Percentiles rank a stretch among this genome's conserved stretches.
Evolutionary conservation across 768 basidiomycete species (phyloP).

Genomic region (Suillus brevipes): DNA sequence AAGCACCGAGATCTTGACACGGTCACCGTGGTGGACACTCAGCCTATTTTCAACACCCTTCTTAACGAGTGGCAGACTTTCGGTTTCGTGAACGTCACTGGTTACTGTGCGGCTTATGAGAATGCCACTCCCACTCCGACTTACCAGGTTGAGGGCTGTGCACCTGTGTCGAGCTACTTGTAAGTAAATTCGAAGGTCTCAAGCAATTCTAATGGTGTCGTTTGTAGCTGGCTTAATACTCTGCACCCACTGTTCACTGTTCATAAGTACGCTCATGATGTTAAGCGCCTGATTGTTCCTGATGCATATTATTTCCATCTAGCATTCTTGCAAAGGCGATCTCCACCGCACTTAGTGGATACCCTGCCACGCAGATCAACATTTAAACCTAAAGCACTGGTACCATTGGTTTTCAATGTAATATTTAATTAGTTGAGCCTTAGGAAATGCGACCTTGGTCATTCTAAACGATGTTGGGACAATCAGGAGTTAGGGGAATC

Average conservation of each 20-base stretch:
- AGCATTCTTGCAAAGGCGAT: conserved; percentile 56
- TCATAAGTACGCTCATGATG: conserved; percentile 47
- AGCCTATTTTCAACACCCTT: conserved; percentile 57
- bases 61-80: conserved; percentile 52
- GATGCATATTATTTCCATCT: conserved; percentile 6
- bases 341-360: conserved; percentile 44
- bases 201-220: neutral
- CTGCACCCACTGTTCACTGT: conserved; percentile 65
- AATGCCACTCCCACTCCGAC: conserved; percentile 53
- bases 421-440: neutral
- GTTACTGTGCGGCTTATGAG: conserved; percentile 58
- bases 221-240: conserved; percentile 55
- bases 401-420: neutral
- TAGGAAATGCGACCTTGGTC: neutral
- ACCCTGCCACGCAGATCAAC: conserved; percentile 15
- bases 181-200: conserved; percentile 32
- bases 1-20: conserved; percentile 44
- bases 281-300: neutral
- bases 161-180: conserved; percentile 68
- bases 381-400: conserved; percentile 2
- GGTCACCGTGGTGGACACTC: conserved; percentile 54
- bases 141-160: conserved; percentile 58
- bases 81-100: conserved; percentile 59
- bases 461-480: neutral
- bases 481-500: neutral